phyloP scores from a whole-genome alignment of 768 basidiomycete species.

The Termitomyces sp. region DNA sequence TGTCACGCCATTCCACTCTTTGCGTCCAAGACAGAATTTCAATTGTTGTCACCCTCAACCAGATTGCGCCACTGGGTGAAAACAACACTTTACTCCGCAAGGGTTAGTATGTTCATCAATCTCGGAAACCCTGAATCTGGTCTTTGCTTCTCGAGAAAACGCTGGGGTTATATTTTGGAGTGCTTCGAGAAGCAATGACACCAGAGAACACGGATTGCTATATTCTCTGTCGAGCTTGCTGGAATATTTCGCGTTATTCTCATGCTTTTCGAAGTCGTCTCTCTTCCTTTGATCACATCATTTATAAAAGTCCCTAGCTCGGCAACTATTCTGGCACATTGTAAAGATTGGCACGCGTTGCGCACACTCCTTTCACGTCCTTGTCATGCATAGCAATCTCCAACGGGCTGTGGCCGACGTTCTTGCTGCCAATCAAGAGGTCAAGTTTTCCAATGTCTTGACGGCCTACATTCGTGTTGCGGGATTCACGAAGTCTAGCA shows the following conservation, averaged over 20 bases:
- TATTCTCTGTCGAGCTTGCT: background rate
- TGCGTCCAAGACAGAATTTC: background rate
- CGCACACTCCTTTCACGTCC: background rate
- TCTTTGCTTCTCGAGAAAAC: background rate
- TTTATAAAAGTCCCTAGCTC: background rate
- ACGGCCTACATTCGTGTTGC: conserved; percentile 13
- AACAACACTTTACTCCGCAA: background rate
- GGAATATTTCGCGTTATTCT: background rate
- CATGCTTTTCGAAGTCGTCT: background rate
- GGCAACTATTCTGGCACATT: background rate
- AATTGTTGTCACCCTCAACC: background rate
- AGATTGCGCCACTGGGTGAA: background rate
- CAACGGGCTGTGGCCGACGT: conserved; percentile 16
- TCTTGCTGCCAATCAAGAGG: conserved; percentile 13
- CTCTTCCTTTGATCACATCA: background rate
- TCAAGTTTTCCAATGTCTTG: conserved; percentile 14
- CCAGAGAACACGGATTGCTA: no score
- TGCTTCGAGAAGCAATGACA: background rate
- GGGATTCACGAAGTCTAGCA: conserved; percentile 9
- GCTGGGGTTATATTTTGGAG: background rate
- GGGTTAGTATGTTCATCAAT: background rate
- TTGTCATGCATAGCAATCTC: conserved; percentile 15
- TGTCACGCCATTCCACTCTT: conserved; percentile 5
- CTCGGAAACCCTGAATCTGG: background rate
- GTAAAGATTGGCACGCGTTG: background rate